Evolutionary conservation across 73 alveolate species (phyloP).

Genomic region (Uronychia setigera): DNA sequence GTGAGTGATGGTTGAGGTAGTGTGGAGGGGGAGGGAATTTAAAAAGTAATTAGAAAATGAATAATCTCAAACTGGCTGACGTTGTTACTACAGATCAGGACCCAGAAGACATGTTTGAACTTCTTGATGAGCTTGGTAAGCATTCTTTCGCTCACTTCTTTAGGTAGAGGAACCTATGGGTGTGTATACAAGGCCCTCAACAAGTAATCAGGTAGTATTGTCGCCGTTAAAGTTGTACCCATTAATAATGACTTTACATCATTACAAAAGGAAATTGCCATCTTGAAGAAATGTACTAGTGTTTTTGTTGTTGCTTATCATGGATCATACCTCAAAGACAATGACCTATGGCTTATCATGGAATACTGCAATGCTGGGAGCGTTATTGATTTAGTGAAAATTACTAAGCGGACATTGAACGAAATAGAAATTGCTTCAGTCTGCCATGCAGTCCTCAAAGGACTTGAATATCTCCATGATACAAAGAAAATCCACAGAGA

Average conservation of each 20-base stretch:
- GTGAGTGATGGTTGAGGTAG: slow-evolving; percentile 4
- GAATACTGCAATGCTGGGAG: slow-evolving; percentile 98
- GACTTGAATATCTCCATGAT: slow-evolving; percentile 96
- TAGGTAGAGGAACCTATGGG: slow-evolving; percentile 89
- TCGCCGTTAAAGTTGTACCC: slow-evolving; percentile 89
- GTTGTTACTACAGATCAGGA: slow-evolving; percentile 52
- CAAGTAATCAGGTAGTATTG: slow-evolving; percentile 81
- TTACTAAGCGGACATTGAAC: slow-evolving; percentile 84
- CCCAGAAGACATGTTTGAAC: slow-evolving; percentile 80
- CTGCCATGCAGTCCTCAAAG: slow-evolving; percentile 88
- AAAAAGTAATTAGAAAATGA: neutral
- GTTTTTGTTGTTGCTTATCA: slow-evolving; percentile 91
- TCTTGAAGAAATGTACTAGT: slow-evolving; percentile 92
- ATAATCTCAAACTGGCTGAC: slow-evolving; percentile 3
- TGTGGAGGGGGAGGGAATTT: neutral
- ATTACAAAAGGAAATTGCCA: slow-evolving; percentile 87
- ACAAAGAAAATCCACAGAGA: slow-evolving; percentile 96
- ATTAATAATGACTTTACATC: slow-evolving; percentile 21
- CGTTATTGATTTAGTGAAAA: slow-evolving; percentile 91
- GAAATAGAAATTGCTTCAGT: slow-evolving; percentile 96
- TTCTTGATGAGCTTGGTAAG: slow-evolving; percentile 84
- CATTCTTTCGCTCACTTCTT: neutral
- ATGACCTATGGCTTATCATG: slow-evolving; percentile 93
- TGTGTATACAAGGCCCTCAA: slow-evolving; percentile 90
- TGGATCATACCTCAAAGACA: slow-evolving; percentile 92